A percentile compares a stretch with the other conserved stretches of the same genome.
Evolutionary conservation across 306 rosid genomes (phyloP).

Genomic region (Dalbergia oliveri): DNA sequence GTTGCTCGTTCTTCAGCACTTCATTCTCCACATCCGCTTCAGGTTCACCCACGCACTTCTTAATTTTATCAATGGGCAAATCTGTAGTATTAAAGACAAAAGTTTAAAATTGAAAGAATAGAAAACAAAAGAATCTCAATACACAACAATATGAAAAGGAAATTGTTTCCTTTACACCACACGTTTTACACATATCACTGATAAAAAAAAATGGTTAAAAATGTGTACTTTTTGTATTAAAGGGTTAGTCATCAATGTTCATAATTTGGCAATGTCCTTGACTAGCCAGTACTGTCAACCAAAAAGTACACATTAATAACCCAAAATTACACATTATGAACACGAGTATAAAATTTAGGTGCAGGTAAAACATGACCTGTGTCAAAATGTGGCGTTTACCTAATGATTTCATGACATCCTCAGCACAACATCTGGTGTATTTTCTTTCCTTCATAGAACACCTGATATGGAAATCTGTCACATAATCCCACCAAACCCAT

Average conservation of each 20-base stretch:
- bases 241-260: no score
- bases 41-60: conserved; percentile 81
- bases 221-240: no score
- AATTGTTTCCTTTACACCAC: neutral
- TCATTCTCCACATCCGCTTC: conserved; percentile 83
- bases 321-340: no score
- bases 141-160: neutral
- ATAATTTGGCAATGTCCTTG: no score
- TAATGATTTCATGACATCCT: conserved; percentile 78
- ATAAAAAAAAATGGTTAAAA: no score
- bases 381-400: conserved; percentile 50
- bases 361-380: no score
- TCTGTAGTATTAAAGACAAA: conserved; percentile 55
- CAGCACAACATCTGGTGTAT: conserved; percentile 88
- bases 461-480: conserved; percentile 90
- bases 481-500: conserved; percentile 99
- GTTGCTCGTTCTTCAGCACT: conserved; percentile 83
- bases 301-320: no score
- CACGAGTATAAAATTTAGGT: no score
- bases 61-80: conserved; percentile 76
- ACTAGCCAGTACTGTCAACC: no score
- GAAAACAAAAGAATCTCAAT: neutral
- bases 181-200: no score
- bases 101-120: neutral
- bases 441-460: conserved; percentile 95